A percentile compares a stretch with the other conserved stretches of the same genome.
These are phyloP conservation scores for Talaromyces ruber DNA, from an alignment of 495 filamentous ascomycete genomes.

Conservation along the genomic window DNA sequence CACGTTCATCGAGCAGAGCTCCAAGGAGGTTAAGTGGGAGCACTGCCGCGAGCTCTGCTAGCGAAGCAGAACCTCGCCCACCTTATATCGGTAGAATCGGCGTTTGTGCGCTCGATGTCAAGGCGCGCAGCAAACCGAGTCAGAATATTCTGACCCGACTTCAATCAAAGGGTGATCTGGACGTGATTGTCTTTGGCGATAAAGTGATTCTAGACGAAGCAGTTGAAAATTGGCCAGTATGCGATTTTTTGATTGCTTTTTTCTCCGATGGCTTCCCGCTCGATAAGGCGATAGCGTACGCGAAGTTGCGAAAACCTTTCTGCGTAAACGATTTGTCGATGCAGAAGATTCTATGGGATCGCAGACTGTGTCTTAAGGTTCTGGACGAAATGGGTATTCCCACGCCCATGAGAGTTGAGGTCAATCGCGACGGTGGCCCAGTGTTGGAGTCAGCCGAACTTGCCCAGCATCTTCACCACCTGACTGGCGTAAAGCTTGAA, in stretches of 20 bases:
- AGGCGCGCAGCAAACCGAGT: slow-evolving; percentile 92
- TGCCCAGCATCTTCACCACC: slow-evolving; percentile 65
- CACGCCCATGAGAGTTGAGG: slow-evolving; percentile 82
- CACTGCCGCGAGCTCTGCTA: slow-evolving; percentile 62
- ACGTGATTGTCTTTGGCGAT: slow-evolving; percentile 94
- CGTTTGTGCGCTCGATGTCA: slow-evolving; percentile 90
- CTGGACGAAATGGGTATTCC: slow-evolving; percentile 83
- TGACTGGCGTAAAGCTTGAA: slow-evolving; percentile 71
- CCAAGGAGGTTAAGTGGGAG: slow-evolving; percentile 69
- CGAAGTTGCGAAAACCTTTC: slow-evolving; percentile 82
- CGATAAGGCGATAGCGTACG: slow-evolving; percentile 94
- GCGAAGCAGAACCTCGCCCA: slow-evolving; percentile 23
- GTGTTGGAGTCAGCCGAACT: slow-evolving; percentile 65
- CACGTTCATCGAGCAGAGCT: slow-evolving; percentile 62
- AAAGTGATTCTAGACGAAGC: slow-evolving; percentile 96
- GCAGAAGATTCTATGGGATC: slow-evolving; percentile 97
- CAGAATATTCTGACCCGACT: slow-evolving; percentile 90
- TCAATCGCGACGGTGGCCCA: slow-evolving; percentile 91
- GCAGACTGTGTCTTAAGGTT: slow-evolving; percentile 77
- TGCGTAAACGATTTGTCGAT: slow-evolving; percentile 97
- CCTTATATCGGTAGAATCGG: slow-evolving; percentile 61
- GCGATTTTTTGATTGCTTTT: slow-evolving; percentile 95
- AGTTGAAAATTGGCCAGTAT: slow-evolving; percentile 52
- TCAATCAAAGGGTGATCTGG: slow-evolving; percentile 84
- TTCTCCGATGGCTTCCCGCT: slow-evolving; percentile 96